Percentiles rank a stretch among this genome's conserved stretches.
Conservation (phyloP, 2,329 filamentous ascomycete species). For the Colletotrichum tamarilloi region DNA sequence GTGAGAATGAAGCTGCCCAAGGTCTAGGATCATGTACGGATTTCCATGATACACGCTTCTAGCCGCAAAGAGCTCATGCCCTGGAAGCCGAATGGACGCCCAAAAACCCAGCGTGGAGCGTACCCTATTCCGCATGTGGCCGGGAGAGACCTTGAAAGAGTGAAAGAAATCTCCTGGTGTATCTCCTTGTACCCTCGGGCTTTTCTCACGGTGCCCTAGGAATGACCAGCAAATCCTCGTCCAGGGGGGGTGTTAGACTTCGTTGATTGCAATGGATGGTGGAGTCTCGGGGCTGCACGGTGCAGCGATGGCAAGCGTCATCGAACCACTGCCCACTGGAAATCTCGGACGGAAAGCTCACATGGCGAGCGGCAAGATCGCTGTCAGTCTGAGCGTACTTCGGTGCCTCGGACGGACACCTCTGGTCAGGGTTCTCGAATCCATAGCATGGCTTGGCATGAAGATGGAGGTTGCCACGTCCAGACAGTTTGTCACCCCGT, state of each 20-base stretch:
- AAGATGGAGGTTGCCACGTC: neutral
- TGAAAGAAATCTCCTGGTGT: neutral
- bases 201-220: slow-evolving; percentile 3
- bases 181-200: slow-evolving; percentile 14
- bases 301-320: slow-evolving; percentile 31
- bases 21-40: neutral
- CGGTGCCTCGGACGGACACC: neutral
- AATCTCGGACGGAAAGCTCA: slow-evolving; percentile 24
- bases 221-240: slow-evolving; percentile 6
- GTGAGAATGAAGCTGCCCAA: neutral
- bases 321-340: slow-evolving; percentile 32
- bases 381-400: slow-evolving; percentile 18
- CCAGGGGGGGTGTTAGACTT: slow-evolving; percentile 21
- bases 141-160: slow-evolving; percentile 1
- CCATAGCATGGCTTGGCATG: slow-evolving; percentile 10
- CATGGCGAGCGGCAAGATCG: slow-evolving; percentile 13
- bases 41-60: neutral
- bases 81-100: slow-evolving; percentile 6
- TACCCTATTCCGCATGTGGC: neutral
- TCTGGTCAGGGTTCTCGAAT: neutral
- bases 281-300: slow-evolving; percentile 31
- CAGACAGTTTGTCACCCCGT: neutral
- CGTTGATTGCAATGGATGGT: slow-evolving; percentile 25
- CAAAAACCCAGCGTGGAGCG: neutral
- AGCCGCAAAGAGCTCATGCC: neutral